These are phyloP conservation scores for Lachancea sp. DNA, from an alignment of 805 yeast species.

Conservation along the genomic window DNA sequence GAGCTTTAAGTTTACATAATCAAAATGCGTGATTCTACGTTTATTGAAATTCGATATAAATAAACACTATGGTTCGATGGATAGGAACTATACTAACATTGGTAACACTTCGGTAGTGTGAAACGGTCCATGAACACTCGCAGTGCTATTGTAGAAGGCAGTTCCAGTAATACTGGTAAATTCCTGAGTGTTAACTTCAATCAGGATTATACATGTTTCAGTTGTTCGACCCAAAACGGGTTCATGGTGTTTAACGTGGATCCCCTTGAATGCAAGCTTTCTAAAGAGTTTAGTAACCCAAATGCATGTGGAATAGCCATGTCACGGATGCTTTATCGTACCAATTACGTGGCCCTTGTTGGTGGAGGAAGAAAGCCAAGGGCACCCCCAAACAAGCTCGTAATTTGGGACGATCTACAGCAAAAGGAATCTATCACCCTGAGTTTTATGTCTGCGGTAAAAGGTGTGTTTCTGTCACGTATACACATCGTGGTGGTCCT, in stretches of 20 bases:
- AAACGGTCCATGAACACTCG: conserved; percentile 9
- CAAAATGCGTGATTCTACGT: too few relatives aligned
- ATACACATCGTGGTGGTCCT: conserved; percentile 69
- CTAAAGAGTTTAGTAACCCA: conserved; percentile 16
- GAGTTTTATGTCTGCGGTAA: conserved; percentile 70
- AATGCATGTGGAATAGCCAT: conserved; percentile 68
- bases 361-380: conserved; percentile 85
- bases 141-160: conserved; percentile 7
- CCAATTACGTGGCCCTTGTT: conserved; percentile 82
- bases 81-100: too few relatives aligned
- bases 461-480: conserved; percentile 69
- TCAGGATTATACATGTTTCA: conserved; percentile 87
- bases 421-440: conserved; percentile 63
- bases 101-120: too few relatives aligned
- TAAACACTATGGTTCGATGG: too few relatives aligned
- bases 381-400: conserved; percentile 69
- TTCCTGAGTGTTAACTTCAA: conserved; percentile 43
- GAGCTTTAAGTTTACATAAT: too few relatives aligned
- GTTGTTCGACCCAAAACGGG: conserved; percentile 73
- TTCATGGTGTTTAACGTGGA: conserved; percentile 81
- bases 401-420: conserved; percentile 90
- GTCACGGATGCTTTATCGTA: conserved; percentile 78
- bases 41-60: too few relatives aligned
- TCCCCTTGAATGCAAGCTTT: conserved; percentile 47
- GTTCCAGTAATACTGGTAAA: not conserved